phyloP scores from a whole-genome alignment of 2,329 filamentous ascomycete genomes.

The Lachnellula hyalina region DNA sequence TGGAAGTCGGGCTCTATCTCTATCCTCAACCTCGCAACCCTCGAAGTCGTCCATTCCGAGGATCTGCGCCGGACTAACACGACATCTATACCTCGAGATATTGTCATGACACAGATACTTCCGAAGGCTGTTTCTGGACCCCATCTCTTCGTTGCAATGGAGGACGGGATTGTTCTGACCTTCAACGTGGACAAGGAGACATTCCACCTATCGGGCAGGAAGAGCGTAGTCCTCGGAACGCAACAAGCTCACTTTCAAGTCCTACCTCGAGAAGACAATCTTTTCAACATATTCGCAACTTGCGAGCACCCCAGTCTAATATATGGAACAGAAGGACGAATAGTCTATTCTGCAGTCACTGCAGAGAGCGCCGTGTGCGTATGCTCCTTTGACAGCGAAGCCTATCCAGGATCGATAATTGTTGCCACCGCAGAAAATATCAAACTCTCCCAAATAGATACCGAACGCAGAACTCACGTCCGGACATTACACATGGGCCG shows the following conservation, averaged over 20 bases:
- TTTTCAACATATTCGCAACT: conserved; percentile 83
- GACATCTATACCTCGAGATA: conserved; percentile 74
- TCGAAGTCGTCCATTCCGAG: conserved; percentile 62
- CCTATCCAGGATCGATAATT: conserved; percentile 74
- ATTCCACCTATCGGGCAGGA: conserved; percentile 64
- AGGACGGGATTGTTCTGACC: conserved; percentile 84
- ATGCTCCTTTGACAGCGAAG: conserved; percentile 74
- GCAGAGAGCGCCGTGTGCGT: conserved; percentile 79
- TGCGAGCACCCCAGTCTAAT: conserved; percentile 94
- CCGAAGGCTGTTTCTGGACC: conserved; percentile 52
- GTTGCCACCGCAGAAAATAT: conserved; percentile 73
- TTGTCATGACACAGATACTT: conserved; percentile 74
- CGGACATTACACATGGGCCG: conserved; percentile 72
- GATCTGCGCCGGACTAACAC: conserved; percentile 58
- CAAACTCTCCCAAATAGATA: conserved; percentile 76
- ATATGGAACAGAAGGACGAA: conserved; percentile 79
- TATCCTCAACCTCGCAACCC: conserved; percentile 61
- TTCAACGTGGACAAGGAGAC: conserved; percentile 63
- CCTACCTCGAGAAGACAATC: conserved; percentile 60
- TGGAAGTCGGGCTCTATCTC: conserved; percentile 80
- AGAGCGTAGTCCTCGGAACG: conserved; percentile 79
- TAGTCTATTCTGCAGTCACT: conserved; percentile 90
- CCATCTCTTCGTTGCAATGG: conserved; percentile 83
- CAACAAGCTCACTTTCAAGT: conserved; percentile 78
- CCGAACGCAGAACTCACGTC: conserved; percentile 81